Conservation (phyloP, 2,329 filamentous ascomycete species). For the Sarocladium brachiariae region DNA sequence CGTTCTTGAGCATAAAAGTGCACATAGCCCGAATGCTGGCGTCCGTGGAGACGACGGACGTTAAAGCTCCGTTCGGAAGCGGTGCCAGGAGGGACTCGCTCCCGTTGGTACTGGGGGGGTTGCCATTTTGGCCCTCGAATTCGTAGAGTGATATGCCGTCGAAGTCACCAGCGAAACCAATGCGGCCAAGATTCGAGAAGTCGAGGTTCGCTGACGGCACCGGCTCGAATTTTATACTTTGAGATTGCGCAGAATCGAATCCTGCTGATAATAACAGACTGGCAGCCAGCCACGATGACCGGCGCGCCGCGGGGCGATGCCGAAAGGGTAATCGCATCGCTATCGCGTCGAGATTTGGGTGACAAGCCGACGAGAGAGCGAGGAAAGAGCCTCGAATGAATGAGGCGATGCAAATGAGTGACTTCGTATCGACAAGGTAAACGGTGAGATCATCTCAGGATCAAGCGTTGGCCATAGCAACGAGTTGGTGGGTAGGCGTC, state of each 20-base stretch:
- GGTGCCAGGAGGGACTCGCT: conserved; percentile 73
- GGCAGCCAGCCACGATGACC: conserved; percentile 19
- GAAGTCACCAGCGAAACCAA: conserved; percentile 85
- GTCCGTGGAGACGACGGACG: conserved; percentile 68
- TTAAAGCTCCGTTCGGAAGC: conserved; percentile 79
- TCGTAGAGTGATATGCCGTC: conserved; percentile 85
- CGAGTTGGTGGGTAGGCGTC: conserved; percentile 14
- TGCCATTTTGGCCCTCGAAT: conserved; percentile 72
- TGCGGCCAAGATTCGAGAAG: conserved; percentile 68
- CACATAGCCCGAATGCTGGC: conserved; percentile 88
- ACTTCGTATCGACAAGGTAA: neutral
- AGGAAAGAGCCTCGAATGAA: conserved; percentile 7
- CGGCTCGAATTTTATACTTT: conserved; percentile 52
- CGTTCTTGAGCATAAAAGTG: conserved; percentile 60
- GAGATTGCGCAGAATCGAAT: conserved; percentile 27
- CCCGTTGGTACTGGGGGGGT: conserved; percentile 62
- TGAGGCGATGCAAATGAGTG: conserved; percentile 3
- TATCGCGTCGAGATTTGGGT: conserved; percentile 16
- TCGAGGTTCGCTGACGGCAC: conserved; percentile 69
- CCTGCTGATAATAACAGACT: neutral
- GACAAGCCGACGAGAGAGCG: conserved; percentile 12
- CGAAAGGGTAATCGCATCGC: conserved; percentile 43
- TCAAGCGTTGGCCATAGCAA: conserved; percentile 22
- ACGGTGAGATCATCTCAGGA: conserved; percentile 22
- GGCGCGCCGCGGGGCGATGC: conserved; percentile 35